Evolutionary conservation across 768 basidiomycete genomes (phyloP), one percentile per base, ranked within the genome.

Genomic region (Amyloporia xantha): DNA sequence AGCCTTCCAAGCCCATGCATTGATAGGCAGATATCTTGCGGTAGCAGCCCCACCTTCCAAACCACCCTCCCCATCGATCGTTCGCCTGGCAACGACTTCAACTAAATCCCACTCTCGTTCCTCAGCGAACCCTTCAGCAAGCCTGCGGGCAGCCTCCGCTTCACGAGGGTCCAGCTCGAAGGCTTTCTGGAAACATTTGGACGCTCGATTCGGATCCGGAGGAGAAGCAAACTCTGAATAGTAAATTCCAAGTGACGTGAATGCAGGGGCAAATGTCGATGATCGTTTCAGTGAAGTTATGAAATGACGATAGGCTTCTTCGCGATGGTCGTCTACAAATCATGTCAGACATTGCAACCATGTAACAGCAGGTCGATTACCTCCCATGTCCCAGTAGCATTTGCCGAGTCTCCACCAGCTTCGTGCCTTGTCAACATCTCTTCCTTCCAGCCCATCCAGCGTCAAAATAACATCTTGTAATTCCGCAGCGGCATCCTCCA

Each of bases 1-100:
- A 19, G 93, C 94, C 66, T 96, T 97, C 94, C 95, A 99, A 2
- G 96, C 96, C 96, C 96, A 99, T 6, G 85, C 78, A 58, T 95
- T 93, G 30, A 80, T 81, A 0, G 89, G 85, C 55, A 81, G 71
- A 62, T 83, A 83, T 56, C 78, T 71, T 2, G 65, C 62, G 4
- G 68, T 62, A n/a, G 66, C 64, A 2, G 71, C 68, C 2, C 61
- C 46, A 57, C 66, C 54, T 68, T 73, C 42, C 77, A 67, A 11
- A 74, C 88, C 91, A 25, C 91, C 91, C 71, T 97, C 93, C 15
- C 91, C 94, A 40, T 93, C 91, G 50, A 98, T 94, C 0, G 91
- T 87, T 44, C 96, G 73, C 35, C 84, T 79, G 2, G 95, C 91
- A n/a, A 99, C 84, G 3, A 94, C 83, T 54, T 97, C 91, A 2